Evolutionary conservation across 257 asterid genomes (phyloP).

Genomic region (Mentha longifolia): DNA sequence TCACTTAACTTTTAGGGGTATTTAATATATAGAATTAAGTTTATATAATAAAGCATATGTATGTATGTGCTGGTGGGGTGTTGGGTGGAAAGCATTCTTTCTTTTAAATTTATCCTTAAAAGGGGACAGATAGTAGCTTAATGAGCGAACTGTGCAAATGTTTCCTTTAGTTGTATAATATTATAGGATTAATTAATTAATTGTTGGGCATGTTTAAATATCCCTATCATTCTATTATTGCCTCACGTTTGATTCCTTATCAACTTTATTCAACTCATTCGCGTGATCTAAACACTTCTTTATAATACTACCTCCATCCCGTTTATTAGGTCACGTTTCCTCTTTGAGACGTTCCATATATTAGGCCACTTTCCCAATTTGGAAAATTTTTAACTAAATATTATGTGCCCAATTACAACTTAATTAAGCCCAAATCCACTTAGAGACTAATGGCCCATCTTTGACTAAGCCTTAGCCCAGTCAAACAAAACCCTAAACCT

Average conservation of each 20-base stretch:
- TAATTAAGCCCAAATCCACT: too few species aligned
- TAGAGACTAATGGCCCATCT: too few species aligned
- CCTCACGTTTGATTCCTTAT: not conserved
- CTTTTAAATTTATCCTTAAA: slow-evolving; percentile 32
- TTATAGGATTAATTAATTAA: not conserved
- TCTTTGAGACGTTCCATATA: too few species aligned
- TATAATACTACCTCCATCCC: too few species aligned
- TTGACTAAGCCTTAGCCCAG: too few species aligned
- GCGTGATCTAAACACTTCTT: not conserved
- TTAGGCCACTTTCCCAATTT: too few species aligned
- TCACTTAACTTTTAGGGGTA: not conserved
- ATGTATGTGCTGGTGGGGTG: slow-evolving; percentile 16
- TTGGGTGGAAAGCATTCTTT: slow-evolving; percentile 13
- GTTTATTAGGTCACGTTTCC: too few species aligned
- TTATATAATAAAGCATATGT: not conserved
- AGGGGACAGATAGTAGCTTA: slow-evolving; percentile 42
- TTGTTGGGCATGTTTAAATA: not conserved
- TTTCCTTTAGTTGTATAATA: slow-evolving; percentile 9
- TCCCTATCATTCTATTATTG: slow-evolving; percentile 10
- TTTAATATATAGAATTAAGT: not conserved
- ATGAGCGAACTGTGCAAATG: slow-evolving; percentile 29
- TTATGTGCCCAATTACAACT: too few species aligned
- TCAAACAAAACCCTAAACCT: too few species aligned
- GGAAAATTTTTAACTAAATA: too few species aligned
- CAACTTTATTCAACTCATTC: slow-evolving; percentile 10